Conservation (phyloP, 2,329 filamentous ascomycete genomes). For the Monosporascus ibericus region DNA sequence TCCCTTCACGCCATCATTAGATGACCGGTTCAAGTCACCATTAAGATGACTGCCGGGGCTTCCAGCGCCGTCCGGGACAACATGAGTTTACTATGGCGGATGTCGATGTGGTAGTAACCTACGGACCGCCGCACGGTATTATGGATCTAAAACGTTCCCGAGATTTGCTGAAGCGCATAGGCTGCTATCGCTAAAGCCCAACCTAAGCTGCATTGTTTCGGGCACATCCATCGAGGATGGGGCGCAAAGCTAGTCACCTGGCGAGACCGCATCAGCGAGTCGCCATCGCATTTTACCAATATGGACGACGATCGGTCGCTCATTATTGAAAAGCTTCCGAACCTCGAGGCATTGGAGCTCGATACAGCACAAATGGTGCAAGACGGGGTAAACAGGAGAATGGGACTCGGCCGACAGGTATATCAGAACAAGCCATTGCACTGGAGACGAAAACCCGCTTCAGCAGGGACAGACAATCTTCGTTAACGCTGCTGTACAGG, state of each 20-base stretch:
- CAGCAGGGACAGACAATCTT: too few species aligned
- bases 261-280: slow-evolving; percentile 26
- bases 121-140: slow-evolving; percentile 30
- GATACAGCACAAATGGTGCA: slow-evolving; percentile 8
- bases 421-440: slow-evolving; percentile 34
- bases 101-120: too few species aligned
- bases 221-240: slow-evolving; percentile 55
- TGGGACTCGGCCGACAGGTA: slow-evolving; percentile 21
- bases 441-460: too few species aligned
- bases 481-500: too few species aligned
- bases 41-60: too few species aligned
- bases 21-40: too few species aligned
- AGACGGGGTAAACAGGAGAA: slow-evolving; percentile 10
- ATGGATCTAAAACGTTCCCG: slow-evolving; percentile 30
- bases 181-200: slow-evolving; percentile 39
- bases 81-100: too few species aligned
- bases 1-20: too few species aligned
- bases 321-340: slow-evolving; percentile 28
- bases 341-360: slow-evolving; percentile 13
- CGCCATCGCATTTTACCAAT: slow-evolving; percentile 32
- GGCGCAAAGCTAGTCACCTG: slow-evolving; percentile 49
- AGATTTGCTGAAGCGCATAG: slow-evolving; percentile 25
- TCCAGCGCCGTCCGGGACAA: too few species aligned
- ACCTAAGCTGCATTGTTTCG: slow-evolving; percentile 49
- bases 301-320: slow-evolving; percentile 36